Conservation (phyloP, 805 yeast genomes). For the Yarrowia sp. region DNA sequence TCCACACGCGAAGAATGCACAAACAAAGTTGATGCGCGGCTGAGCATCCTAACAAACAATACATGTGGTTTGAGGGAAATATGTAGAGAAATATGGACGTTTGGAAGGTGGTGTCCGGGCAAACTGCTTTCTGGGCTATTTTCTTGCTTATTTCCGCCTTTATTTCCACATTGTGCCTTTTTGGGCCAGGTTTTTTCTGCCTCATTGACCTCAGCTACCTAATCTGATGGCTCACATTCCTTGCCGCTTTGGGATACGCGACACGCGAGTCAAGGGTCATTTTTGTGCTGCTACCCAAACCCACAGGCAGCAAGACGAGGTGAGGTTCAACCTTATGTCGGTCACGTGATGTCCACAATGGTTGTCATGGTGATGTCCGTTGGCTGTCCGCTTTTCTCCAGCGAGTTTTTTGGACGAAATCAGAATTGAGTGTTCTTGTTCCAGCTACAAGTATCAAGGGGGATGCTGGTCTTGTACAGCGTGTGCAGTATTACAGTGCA, state of each 20-base stretch:
- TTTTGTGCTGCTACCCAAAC: constrained; percentile 12
- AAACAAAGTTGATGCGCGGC: constrained; percentile 37
- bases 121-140: no score
- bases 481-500: not conserved
- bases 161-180: no score
- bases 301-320: constrained; percentile 20
- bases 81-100: constrained; percentile 1
- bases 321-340: not conserved
- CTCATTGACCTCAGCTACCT: not conserved
- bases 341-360: constrained; percentile 25
- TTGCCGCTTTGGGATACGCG: constrained; percentile 33
- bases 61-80: constrained; percentile 30
- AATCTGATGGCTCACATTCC: constrained; percentile 36
- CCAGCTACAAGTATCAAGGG: not conserved
- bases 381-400: no score
- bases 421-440: no score
- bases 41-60: constrained; percentile 33
- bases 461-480: not conserved
- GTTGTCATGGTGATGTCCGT: constrained; percentile 22
- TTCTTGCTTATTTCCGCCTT: no score
- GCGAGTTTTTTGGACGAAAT: no score
- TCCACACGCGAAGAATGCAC: constrained; percentile 37
- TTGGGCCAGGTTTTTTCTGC: no score
- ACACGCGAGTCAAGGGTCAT: constrained; percentile 37
- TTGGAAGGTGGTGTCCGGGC: no score